Conservation (phyloP, 1,284 basidiomycete genomes). For the Trametes hirsuta region DNA sequence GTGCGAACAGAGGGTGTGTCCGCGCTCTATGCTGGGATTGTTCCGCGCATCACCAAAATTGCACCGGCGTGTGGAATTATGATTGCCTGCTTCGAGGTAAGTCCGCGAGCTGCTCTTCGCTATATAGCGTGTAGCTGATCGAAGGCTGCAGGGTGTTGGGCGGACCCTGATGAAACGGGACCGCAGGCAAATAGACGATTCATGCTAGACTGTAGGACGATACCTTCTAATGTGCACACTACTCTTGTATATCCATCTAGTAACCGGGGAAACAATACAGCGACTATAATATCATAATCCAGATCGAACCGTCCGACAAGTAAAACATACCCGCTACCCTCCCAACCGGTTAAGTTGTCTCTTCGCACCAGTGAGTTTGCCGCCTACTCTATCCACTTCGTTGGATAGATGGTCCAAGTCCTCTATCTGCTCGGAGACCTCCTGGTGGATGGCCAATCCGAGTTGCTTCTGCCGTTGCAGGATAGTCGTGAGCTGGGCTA, state of each 20-base stretch:
- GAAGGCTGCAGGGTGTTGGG: slow-evolving; percentile 54
- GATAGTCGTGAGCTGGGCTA: slow-evolving; percentile 79
- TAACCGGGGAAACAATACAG: slow-evolving; percentile 20
- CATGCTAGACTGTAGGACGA: slow-evolving; percentile 25
- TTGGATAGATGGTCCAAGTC: slow-evolving; percentile 79
- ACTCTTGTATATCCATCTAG: slow-evolving; percentile 30
- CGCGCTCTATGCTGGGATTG: slow-evolving; percentile 85
- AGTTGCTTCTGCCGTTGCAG: slow-evolving; percentile 86
- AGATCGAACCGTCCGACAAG: slow-evolving; percentile 6
- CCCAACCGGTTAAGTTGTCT: slow-evolving; percentile 79
- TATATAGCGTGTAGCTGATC: background rate
- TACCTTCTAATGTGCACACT: slow-evolving; percentile 24
- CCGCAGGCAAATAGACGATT: slow-evolving; percentile 21
- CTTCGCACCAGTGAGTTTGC: slow-evolving; percentile 79
- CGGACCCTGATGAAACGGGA: slow-evolving; percentile 44
- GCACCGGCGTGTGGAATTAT: slow-evolving; percentile 99
- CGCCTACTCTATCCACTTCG: slow-evolving; percentile 75
- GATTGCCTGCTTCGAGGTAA: slow-evolving; percentile 94
- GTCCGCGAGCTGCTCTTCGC: slow-evolving; percentile 20
- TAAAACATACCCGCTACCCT: slow-evolving; percentile 31
- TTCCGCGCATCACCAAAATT: slow-evolving; percentile 92
- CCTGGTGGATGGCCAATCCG: slow-evolving; percentile 85
- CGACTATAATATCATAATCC: slow-evolving; percentile 18
- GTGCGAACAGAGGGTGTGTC: slow-evolving; percentile 76
- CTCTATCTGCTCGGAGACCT: slow-evolving; percentile 87